Conservation (phyloP, 257 asterid genomes). For the Forsythia suspensa region DNA sequence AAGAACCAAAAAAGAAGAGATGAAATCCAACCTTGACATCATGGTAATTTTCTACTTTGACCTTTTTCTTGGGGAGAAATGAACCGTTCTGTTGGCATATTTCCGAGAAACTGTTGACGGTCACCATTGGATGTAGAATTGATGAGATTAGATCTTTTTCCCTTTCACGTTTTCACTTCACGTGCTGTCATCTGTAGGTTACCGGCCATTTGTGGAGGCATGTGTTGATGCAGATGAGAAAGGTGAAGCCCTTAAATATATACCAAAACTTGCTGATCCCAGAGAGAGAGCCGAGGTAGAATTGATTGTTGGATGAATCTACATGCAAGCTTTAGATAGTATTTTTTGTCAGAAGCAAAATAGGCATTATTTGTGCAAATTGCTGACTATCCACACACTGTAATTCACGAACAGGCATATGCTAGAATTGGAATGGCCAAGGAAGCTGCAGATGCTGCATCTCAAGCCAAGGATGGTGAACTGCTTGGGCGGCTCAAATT, state of each 20-base stretch:
- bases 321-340: not conserved
- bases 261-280: constrained; percentile 85
- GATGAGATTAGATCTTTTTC: not conserved
- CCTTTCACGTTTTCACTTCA: not conserved
- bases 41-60: not conserved
- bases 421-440: constrained; percentile 94
- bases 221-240: constrained; percentile 88
- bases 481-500: constrained; percentile 69
- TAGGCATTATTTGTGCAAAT: constrained; percentile 10
- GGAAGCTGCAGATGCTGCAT: constrained; percentile 95
- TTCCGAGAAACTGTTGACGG: not conserved
- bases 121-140: not conserved
- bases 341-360: not conserved
- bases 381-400: not conserved
- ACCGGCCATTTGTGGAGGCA: constrained; percentile 97
- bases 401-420: constrained; percentile 58
- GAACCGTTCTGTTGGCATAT: constrained; percentile 6
- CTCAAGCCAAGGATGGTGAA: constrained; percentile 90
- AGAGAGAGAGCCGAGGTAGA: constrained; percentile 91
- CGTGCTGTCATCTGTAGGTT: constrained; percentile 49
- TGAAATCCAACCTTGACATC: not conserved
- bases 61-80: not conserved
- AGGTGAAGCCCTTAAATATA: constrained; percentile 81
- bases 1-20: not conserved
- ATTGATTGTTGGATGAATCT: not conserved